Percentiles rank a stretch among this genome's conserved stretches.
Conservation (phyloP, 768 basidiomycete species). For the Rhodotorula paludigena region DNA sequence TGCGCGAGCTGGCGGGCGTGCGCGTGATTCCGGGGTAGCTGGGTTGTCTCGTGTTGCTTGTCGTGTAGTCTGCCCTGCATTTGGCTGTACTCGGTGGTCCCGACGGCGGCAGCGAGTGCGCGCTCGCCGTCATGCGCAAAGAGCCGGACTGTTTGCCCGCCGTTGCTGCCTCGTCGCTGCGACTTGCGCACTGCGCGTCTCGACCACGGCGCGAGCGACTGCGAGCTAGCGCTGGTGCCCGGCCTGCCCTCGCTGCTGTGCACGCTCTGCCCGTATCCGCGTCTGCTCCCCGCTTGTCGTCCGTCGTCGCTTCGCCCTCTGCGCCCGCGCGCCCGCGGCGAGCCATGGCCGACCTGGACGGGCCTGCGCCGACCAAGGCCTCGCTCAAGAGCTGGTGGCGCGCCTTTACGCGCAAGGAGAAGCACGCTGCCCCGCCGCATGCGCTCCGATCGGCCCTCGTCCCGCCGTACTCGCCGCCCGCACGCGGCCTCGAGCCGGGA, state of each 20-base stretch:
- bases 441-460: background rate
- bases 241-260: too few relatives aligned
- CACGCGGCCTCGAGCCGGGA: constrained; percentile 16
- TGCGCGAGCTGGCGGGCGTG: constrained; percentile 6
- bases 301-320: background rate
- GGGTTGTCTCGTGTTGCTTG: background rate
- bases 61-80: too few relatives aligned
- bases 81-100: too few relatives aligned
- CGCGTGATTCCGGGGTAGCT: background rate
- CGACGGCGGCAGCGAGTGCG: too few relatives aligned
- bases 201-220: too few relatives aligned
- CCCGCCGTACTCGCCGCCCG: constrained; percentile 14
- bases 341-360: constrained; percentile 16
- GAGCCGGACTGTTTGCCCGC: too few relatives aligned
- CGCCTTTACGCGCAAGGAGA: constrained; percentile 15
- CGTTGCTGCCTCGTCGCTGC: too few relatives aligned
- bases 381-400: constrained; percentile 32
- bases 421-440: background rate
- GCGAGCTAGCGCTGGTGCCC: too few relatives aligned
- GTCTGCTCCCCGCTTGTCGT: background rate
- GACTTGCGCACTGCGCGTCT: too few relatives aligned
- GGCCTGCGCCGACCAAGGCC: constrained; percentile 16
- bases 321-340: too few relatives aligned
- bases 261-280: background rate
- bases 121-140: too few relatives aligned